A percentile compares a stretch with the other conserved stretches of the same genome.
Conservation (phyloP, 2,329 filamentous ascomycete genomes). For the Hymenoscyphus repandus region DNA sequence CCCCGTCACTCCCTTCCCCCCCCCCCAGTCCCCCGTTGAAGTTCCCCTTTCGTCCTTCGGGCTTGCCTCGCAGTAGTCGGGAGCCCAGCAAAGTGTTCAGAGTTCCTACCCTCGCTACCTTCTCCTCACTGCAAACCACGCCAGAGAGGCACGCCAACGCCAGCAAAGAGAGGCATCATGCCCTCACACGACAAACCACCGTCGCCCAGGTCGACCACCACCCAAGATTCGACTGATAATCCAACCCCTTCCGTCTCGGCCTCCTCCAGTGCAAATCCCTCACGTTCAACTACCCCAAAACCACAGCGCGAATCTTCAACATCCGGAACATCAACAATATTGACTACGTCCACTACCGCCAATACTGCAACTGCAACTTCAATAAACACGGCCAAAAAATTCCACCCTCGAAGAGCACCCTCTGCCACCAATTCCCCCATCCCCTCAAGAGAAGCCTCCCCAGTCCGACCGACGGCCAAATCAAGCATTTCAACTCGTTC, state of each 20-base stretch:
- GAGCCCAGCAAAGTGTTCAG: too few species aligned
- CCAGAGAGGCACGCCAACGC: not conserved
- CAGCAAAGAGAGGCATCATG: not conserved
- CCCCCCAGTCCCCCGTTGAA: too few species aligned
- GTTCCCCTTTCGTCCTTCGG: too few species aligned
- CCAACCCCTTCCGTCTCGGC: not conserved
- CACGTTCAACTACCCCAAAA: constrained; percentile 6
- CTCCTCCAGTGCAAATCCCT: constrained; percentile 1
- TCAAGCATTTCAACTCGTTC: constrained; percentile 21
- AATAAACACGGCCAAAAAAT: constrained; percentile 21
- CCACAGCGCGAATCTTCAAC: constrained; percentile 1
- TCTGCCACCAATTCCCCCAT: constrained; percentile 40
- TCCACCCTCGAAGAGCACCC: constrained; percentile 23
- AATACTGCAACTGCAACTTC: constrained; percentile 20
- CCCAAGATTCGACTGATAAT: not conserved
- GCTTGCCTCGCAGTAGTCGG: too few species aligned
- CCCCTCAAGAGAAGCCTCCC: constrained; percentile 45
- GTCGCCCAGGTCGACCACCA: not conserved
- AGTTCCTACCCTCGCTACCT: not conserved
- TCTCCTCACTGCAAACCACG: not conserved
- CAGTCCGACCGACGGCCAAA: constrained; percentile 28
- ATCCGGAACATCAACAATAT: too few species aligned
- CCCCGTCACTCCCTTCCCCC: too few species aligned
- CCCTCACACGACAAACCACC: not conserved
- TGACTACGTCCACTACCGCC: constrained; percentile 1